Conservation (phyloP, 2,329 filamentous ascomycete species). For the Sporothrix inflata region DNA sequence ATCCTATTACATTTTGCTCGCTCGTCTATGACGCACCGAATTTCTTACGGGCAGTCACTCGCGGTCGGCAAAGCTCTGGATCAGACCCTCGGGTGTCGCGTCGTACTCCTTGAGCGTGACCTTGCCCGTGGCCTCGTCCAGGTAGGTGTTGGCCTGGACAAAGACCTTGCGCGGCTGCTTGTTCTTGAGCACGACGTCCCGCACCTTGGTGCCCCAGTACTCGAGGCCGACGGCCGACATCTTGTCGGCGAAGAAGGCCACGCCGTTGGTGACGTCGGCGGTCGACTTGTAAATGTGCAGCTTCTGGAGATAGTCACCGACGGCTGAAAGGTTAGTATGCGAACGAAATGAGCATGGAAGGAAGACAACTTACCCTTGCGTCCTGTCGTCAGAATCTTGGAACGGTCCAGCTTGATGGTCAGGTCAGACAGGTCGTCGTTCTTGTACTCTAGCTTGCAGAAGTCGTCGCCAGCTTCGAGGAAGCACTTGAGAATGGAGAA, state of each 20-base stretch:
- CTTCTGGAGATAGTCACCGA: conserved; percentile 86
- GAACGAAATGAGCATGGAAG: background rate
- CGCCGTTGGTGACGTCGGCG: conserved; percentile 78
- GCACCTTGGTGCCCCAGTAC: conserved; percentile 81
- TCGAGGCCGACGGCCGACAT: conserved; percentile 81
- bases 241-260: conserved; percentile 71
- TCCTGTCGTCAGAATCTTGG: conserved; percentile 82
- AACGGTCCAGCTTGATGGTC: conserved; percentile 79
- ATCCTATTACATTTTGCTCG: background rate
- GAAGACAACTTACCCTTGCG: conserved; percentile 58
- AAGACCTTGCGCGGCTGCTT: conserved; percentile 89
- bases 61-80: conserved; percentile 77
- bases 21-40: background rate
- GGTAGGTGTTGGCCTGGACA: conserved; percentile 86
- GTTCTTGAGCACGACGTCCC: conserved; percentile 73
- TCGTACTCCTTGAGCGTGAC: conserved; percentile 86
- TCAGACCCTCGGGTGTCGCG: conserved; percentile 75
- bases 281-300: conserved; percentile 91
- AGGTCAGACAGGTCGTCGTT: conserved; percentile 77
- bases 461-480: conserved; percentile 81
- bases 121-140: conserved; percentile 68
- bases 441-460: conserved; percentile 78
- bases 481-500: conserved; percentile 85
- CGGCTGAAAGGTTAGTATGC: conserved; percentile 53
- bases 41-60: conserved; percentile 35